A percentile compares a stretch with the other conserved stretches of the same genome.
Evolutionary conservation across 306 rosid species (phyloP).

Genomic region (Sechiopsis laciniata): DNA sequence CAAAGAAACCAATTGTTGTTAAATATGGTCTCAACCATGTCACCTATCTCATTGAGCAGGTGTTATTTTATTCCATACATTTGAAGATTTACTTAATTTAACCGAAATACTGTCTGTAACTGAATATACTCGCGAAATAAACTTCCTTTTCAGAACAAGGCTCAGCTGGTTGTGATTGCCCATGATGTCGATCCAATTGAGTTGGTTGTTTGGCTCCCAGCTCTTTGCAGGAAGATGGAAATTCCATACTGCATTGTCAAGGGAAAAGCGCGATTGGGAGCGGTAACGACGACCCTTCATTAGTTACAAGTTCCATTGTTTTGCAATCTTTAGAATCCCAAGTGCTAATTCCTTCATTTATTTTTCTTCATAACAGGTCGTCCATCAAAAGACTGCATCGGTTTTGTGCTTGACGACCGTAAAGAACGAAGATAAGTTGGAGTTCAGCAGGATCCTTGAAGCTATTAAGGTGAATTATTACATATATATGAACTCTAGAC

Average conservation of each 20-base stretch:
- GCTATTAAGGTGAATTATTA: conserved; percentile 61
- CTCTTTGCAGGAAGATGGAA: conserved; percentile 78
- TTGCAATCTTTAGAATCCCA: neutral
- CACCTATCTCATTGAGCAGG: conserved; percentile 78
- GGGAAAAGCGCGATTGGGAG: conserved; percentile 72
- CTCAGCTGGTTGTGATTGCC: conserved; percentile 71
- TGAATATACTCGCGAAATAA: neutral
- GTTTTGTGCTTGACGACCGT: conserved; percentile 73
- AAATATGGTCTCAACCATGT: conserved; percentile 81
- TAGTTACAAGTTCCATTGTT: neutral
- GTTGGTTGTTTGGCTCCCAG: conserved; percentile 76
- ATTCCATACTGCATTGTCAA: conserved; percentile 77
- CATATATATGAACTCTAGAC: neutral
- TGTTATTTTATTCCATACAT: neutral
- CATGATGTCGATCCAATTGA: conserved; percentile 83
- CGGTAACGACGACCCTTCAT: conserved; percentile 30
- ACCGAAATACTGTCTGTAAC: neutral
- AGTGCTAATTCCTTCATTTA: neutral
- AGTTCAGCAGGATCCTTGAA: conserved; percentile 61
- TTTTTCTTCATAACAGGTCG: conserved; percentile 37
- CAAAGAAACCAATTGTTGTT: conserved; percentile 62
- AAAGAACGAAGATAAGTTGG: conserved; percentile 73
- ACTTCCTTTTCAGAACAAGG: conserved; percentile 46
- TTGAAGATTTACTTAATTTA: neutral
- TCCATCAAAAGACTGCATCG: conserved; percentile 65